Percentiles rank a stretch among this genome's conserved stretches.
Evolutionary conservation across 2,329 filamentous ascomycete genomes (phyloP).

Genomic region (Sodiomyces alkalinus): DNA sequence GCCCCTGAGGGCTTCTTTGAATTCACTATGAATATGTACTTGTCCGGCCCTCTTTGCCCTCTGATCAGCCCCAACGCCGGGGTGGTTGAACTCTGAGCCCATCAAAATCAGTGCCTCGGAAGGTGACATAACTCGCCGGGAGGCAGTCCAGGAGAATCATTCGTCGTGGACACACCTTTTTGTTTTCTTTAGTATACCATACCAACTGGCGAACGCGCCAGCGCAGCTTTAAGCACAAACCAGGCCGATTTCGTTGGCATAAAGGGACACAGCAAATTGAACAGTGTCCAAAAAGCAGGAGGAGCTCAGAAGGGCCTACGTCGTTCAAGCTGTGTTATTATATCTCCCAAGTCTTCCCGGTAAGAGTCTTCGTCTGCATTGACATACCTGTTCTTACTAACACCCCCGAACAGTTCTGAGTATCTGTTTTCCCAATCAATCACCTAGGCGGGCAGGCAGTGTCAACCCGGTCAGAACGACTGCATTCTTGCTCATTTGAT

Average conservation of each 20-base stretch:
- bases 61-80: conserved; percentile 38
- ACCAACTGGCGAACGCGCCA: background rate
- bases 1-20: background rate
- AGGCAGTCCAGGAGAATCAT: background rate
- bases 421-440: too few relatives aligned
- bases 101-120: conserved; percentile 1
- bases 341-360: too few relatives aligned
- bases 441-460: too few relatives aligned
- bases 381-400: background rate
- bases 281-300: background rate
- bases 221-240: background rate
- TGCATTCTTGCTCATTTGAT: too few relatives aligned
- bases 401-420: too few relatives aligned
- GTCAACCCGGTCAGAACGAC: too few relatives aligned
- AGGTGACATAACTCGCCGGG: too few relatives aligned
- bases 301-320: too few relatives aligned
- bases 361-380: too few relatives aligned
- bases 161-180: background rate
- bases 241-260: too few relatives aligned
- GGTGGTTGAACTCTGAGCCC: conserved; percentile 27
- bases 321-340: too few relatives aligned
- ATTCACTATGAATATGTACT: conserved; percentile 9
- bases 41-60: conserved; percentile 5
- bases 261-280: too few relatives aligned
- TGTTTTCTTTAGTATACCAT: background rate